Base-by-base conservation (phyloP, 140 eudicot species). In the Oenanthe javanica region DNA sequence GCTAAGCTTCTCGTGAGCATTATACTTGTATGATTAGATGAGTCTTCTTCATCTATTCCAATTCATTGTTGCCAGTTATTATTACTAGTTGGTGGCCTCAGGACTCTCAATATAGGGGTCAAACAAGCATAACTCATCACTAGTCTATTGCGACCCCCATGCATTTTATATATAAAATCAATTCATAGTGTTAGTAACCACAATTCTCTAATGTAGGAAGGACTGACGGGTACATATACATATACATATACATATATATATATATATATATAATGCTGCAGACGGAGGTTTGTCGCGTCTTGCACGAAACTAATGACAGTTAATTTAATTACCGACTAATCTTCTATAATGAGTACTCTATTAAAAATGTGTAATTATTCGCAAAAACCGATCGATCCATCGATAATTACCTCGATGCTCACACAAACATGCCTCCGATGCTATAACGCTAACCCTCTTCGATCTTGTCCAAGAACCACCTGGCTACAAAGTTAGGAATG, bases 1-100 rank as follows among this genome's bases (percentile, higher is more conserved):
- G 23, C 46, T 67, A 27, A 46, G 43, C 21, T 67, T 36, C 63
- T 49, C 79, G 79, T 75, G 79, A 75, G 38, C 51, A 16, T 45
- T 45, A 46, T 74, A 8, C 25, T 14, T 40, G 36, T 40, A 48
- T 75, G 27, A 46, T 40, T 72, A 27, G 74, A 25, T 64, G 14
- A 21, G 52, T 4, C 11, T 13, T 47, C 61, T 48, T 48, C 38
- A 4, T 73, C 16, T 61, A 75, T 48, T 75, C 79, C 42, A 12
- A 4, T 73, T 45, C 15, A 19, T 45, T 10, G 0, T 49, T 75
- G 79, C 61, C 63, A 75, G 46, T 75, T n/a, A 42, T 13, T 47
- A 15, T 11, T 11, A 25, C 40, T 11, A 23, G 14, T 13, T 23
- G 7, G 13, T 49, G 61, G 45, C 46, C 79, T 75, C 15, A 5